These are phyloP conservation scores for Malus fusca DNA, from an alignment of 306 rosid genomes.

Conservation along the genomic window DNA sequence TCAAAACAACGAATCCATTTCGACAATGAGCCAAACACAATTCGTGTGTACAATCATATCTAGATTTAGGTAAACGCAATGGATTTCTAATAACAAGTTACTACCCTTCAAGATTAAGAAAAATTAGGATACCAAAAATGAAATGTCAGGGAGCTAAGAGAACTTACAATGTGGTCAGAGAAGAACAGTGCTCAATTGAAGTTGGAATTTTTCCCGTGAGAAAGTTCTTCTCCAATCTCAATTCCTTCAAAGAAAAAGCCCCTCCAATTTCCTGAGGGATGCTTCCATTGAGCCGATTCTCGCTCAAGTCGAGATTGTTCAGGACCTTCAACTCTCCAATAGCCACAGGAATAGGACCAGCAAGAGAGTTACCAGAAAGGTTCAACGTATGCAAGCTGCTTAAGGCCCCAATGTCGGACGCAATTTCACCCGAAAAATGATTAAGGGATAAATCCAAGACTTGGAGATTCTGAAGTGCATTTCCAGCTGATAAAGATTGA, in stretches of 20 bases:
- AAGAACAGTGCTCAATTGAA: slow-evolving; percentile 66
- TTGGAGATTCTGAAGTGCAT: slow-evolving; percentile 50
- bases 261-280: slow-evolving; percentile 69
- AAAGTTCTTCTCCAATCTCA: slow-evolving; percentile 61
- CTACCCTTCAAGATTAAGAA: not conserved
- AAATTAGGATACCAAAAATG: not conserved
- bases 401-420: slow-evolving; percentile 45
- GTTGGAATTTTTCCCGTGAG: slow-evolving; percentile 59
- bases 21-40: not conserved
- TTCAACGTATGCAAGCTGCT: slow-evolving; percentile 61
- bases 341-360: slow-evolving; percentile 57
- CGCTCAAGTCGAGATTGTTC: slow-evolving; percentile 62
- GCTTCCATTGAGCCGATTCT: slow-evolving; percentile 65
- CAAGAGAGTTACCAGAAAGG: slow-evolving; percentile 60
- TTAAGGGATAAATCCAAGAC: slow-evolving; percentile 75
- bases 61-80: not conserved
- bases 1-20: not conserved
- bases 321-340: slow-evolving; percentile 59
- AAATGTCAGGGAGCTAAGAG: not conserved
- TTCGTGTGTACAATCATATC: not conserved
- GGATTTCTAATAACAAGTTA: not conserved
- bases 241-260: slow-evolving; percentile 51
- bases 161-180: slow-evolving; percentile 75
- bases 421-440: slow-evolving; percentile 62
- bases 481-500: slow-evolving; percentile 25